Base-by-base conservation (phyloP, 2,329 filamentous ascomycete species). In the Phialemonium atrogriseum region DNA sequence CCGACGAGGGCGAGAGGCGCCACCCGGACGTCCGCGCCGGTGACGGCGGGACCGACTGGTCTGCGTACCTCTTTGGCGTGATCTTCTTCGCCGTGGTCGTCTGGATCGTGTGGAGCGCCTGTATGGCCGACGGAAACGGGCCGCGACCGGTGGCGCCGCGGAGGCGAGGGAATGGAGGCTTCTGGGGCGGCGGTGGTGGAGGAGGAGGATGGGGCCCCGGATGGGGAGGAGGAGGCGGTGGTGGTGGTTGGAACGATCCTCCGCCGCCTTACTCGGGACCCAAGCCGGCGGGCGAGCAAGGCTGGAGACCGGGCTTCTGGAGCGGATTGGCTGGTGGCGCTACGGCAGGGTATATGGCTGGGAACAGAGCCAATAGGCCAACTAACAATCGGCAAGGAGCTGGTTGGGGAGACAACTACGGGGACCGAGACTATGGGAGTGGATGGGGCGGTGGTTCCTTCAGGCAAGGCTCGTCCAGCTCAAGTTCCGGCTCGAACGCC, bases 231-330 rank as follows among this genome's bases (percentile, higher is more conserved):
- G 50, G 50, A 7, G 52, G 46, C 12, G 45, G 48, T 32, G 45
- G 44, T 7, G 37, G 52, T 8, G 40, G 42, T 23, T 46, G 48
- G 27, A 50, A 59, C 34, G 63, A 73, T 27, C 64, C 71, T 15
- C 71, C 73, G 18, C 72, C 73, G 23, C 72, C 73, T 5, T 68
- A 72, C 60, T 58, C 57, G 2, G 58, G 58, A 7, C 52, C 54
- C 2, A 67, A 68, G 33, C 53, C 54, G 6, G 44, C 40, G 38
- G 27, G 33, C 7, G 50, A 57, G 36, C 55, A 71, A 39, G 64
- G 65, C 2, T 86, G 80, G 80, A 66, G 68, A 30, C 81, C 82
- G 5, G 83, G 83, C 1, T 86, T 87, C 56, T 87, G 81, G 81
- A 71, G 64, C 12, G 82, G 81, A 13, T 58, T 73, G n/a, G 67